phyloP scores from a whole-genome alignment of 345 rosid genomes.

The Lepidium sativum region DNA sequence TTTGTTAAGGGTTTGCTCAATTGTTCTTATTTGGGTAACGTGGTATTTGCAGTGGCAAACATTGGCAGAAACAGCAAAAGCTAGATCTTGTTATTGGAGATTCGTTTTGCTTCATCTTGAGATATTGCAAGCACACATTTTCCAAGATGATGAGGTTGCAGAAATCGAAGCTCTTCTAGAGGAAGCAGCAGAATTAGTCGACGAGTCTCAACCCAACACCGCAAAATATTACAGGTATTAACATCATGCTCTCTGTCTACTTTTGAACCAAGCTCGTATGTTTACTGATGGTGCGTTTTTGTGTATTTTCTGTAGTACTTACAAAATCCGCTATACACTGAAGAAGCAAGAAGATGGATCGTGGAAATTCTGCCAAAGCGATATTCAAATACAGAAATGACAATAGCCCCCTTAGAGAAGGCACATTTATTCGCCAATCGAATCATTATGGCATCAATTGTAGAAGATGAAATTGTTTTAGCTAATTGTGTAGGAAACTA shows the following conservation, averaged over 20 bases:
- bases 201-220: conserved; percentile 59
- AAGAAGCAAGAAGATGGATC: conserved; percentile 77
- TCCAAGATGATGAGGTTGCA: conserved; percentile 62
- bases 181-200: conserved; percentile 98
- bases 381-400: conserved; percentile 53
- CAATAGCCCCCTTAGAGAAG: neutral
- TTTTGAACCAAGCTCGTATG: neutral
- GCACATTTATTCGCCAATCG: neutral
- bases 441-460: conserved; percentile 7
- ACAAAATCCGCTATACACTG: conserved; percentile 56
- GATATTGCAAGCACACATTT: conserved; percentile 55
- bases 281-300: neutral
- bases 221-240: conserved; percentile 80
- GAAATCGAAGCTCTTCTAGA: conserved; percentile 77
- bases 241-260: neutral
- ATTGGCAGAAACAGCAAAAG: conserved; percentile 67
- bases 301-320: conserved; percentile 41
- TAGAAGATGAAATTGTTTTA: conserved; percentile 3
- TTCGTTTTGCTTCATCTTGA: conserved; percentile 77
- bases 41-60: conserved; percentile 62
- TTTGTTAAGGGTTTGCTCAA: neutral
- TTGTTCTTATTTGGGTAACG: conserved; percentile 1
- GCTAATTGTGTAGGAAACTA: conserved; percentile 5
- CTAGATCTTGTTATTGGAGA: conserved; percentile 79
- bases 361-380: conserved; percentile 77